Evolutionary conservation across 2,329 filamentous ascomycete genomes (phyloP).

Genomic region (Trichophyton equinum): DNA sequence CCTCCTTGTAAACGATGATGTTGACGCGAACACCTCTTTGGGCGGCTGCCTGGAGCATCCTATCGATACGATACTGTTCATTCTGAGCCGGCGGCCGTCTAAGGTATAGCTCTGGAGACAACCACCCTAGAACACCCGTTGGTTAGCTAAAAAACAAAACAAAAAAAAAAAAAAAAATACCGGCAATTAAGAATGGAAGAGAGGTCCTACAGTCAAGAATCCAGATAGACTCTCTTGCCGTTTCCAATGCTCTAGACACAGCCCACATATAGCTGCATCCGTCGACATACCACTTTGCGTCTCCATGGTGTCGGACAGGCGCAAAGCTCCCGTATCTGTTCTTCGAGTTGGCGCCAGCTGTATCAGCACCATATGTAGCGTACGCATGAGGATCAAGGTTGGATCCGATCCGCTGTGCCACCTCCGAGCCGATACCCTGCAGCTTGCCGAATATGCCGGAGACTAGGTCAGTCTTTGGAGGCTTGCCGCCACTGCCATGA

Average conservation of each 20-base stretch:
- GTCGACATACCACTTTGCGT: conserved; percentile 95
- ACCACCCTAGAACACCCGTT: conserved; percentile 58
- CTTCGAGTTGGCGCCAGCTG: conserved; percentile 49
- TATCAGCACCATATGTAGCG: conserved; percentile 27
- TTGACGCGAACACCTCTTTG: conserved; percentile 92
- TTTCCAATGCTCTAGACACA: conserved; percentile 78
- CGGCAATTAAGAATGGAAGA: conserved; percentile 41
- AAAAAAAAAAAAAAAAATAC: conserved; percentile 31
- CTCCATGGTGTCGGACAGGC: conserved; percentile 70
- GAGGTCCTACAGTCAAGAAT: conserved; percentile 70
- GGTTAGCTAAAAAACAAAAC: neutral
- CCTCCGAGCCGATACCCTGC: conserved; percentile 39
- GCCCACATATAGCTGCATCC: conserved; percentile 93
- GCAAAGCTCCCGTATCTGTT: conserved; percentile 88
- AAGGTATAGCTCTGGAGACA: conserved; percentile 77
- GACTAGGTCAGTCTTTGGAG: conserved; percentile 26
- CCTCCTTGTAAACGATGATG: conserved; percentile 86
- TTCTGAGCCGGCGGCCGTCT: conserved; percentile 70
- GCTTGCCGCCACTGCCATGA: conserved; percentile 20
- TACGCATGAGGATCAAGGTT: conserved; percentile 38
- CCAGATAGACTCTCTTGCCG: conserved; percentile 85
- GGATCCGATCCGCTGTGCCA: conserved; percentile 39
- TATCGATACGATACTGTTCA: conserved; percentile 78
- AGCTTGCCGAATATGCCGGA: conserved; percentile 44
- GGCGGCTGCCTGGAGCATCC: conserved; percentile 73